phyloP scores from a whole-genome alignment of 495 filamentous ascomycete species.

The Penicillium steckii region DNA sequence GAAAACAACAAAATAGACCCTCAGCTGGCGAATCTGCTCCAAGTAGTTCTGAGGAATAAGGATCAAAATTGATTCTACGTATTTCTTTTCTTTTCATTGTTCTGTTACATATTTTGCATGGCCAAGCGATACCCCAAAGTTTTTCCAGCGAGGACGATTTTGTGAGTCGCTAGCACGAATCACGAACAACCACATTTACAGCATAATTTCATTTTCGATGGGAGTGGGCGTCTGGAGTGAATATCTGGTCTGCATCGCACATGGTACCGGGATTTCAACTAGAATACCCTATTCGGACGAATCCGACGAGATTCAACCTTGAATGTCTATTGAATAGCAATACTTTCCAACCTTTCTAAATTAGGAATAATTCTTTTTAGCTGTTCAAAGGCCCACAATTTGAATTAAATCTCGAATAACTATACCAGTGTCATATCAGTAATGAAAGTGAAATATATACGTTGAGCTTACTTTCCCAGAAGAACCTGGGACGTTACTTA shows the following conservation, averaged over 20 bases:
- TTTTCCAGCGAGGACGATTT: neutral
- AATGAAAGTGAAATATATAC: too few relatives aligned
- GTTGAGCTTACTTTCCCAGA: too few relatives aligned
- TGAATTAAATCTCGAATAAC: too few relatives aligned
- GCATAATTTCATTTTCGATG: neutral
- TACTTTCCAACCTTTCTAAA: too few relatives aligned
- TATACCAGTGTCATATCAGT: too few relatives aligned
- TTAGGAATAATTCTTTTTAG: too few relatives aligned
- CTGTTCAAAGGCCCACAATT: too few relatives aligned
- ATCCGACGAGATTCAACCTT: too few relatives aligned
- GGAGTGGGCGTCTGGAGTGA: neutral
- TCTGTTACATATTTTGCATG: neutral
- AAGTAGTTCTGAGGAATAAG: neutral
- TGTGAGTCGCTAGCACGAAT: neutral
- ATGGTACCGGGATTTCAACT: too few relatives aligned
- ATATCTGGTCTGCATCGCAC: neutral
- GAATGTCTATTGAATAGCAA: neutral
- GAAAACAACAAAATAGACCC: slow-evolving; percentile 22
- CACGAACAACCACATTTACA: neutral
- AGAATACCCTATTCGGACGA: too few relatives aligned
- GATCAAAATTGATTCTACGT: too few relatives aligned
- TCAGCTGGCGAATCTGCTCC: neutral
- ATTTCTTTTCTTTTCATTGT: neutral
- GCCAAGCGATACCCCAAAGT: neutral
- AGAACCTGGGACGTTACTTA: too few relatives aligned